Evolutionary conservation across 2,329 filamentous ascomycete genomes (phyloP), one percentile per base, ranked within the genome.

Genomic region (Pseudogymnoascus destructans): DNA sequence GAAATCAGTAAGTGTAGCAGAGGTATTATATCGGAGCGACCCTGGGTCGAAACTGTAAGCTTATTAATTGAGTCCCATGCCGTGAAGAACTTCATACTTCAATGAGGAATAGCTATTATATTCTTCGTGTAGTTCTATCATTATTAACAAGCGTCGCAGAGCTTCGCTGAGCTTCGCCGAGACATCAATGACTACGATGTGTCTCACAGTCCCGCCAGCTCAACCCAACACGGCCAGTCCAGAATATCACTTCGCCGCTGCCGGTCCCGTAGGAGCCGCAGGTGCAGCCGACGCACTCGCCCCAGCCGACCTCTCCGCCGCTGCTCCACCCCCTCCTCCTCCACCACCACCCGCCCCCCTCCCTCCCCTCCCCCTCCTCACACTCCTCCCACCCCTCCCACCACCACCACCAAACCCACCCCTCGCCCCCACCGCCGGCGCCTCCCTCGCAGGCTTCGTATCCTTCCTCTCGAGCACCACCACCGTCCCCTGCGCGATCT

Each of bases 401-500:
- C 59, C 62, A 36, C 61, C 62, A 17, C 35, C 25, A 46, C 36
- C 15, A 33, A 25, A 15, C 21, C 64, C 60, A 9, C 63, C 58
- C 19, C 56, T 49, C 25, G 62, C 36, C 11, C 40, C 40, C 40
- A 61, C 58, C 57, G 55, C 42, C 60, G 65, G 59, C 21, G 65
- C 59, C 30, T 58, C 40, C 23, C 59, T 61, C 40, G 63, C 58
- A 59, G 59, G 30, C 7, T 56, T 59, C 3, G 56, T 76, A 52
- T 88, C 85, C 69, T 87, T 89, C 55, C 86, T 80, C 72, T 95
- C 91, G 21, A 95, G 74, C 1, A 97, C 87, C 63, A 95, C 88
- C 1, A 97, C 89, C 8, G 85, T 85, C 5, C 88, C 90, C 68
- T 95, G 87, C 0, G 86, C 91, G 9, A 97, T 85, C 17, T 85